Evolutionary conservation across 2,329 filamentous ascomycete species (phyloP), one percentile per base, ranked within the genome.

Genomic region (Dryadomyces sulphureus): DNA sequence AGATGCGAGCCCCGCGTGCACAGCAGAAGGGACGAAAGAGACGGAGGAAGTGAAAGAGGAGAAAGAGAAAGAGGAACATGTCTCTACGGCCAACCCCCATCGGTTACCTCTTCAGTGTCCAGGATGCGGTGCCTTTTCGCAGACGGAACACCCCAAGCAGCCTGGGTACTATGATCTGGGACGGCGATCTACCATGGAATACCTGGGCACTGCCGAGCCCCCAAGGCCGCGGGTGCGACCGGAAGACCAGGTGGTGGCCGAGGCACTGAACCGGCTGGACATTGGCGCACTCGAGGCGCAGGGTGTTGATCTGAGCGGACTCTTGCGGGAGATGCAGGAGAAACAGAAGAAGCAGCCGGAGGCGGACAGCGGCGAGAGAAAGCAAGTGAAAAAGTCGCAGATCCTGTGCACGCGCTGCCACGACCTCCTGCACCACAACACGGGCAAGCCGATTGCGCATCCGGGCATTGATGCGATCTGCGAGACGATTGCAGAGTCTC

Each of bases 361-460:
- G 20, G 14, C 14, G 14, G 4, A 50, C 25, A 47, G 44, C 30
- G 16, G 16, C 30, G 41, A 25, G 34, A 27, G 20, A 19, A 14
- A 12, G n/a, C 4, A 8, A 11, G 20, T 21, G n/a, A 38, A 19
- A 38, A 21, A 9, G n/a, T 38, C 35, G 2, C 55, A 64, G 3
- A 84, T 84, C 1, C 63, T 94, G 7, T 98, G 92, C 64, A 83
- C 92, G 54, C 78, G 92, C 56, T 98, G 92, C 57, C 88, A 95
- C 60, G 72, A 79, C 30, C 70, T 98, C 22, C 62, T 82, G 20
- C 80, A 96, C 60, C 81, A 96, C 59, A 76, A 77, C 49, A 68
- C 71, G 16, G 84, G 82, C 7, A 65, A 74, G 16, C 72, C 84
- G 6, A 90, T 93, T 54, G 73, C 76, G 46, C 86, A 94, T 57